A percentile compares a stretch with the other conserved stretches of the same genome.
These are phyloP conservation scores for Phylloporus sp. DNA, from an alignment of 768 basidiomycete genomes.

Conservation along the genomic window DNA sequence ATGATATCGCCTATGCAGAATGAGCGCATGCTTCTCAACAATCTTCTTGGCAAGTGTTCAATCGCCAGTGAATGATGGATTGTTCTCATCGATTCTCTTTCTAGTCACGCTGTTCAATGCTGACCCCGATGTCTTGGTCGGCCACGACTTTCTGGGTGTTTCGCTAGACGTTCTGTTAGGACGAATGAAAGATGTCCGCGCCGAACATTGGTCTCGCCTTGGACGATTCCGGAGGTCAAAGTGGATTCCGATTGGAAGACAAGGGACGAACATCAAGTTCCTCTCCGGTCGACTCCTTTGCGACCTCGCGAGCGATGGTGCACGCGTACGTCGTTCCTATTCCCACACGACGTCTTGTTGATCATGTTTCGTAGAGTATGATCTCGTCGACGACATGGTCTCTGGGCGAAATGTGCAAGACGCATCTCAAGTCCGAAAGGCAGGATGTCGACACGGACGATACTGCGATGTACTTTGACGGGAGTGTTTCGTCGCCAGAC, in stretches of 20 bases:
- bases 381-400: constrained; percentile 98
- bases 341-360: not conserved
- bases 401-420: constrained; percentile 91
- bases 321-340: constrained; percentile 55
- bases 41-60: constrained; percentile 58
- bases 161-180: constrained; percentile 87
- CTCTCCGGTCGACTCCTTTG: constrained; percentile 83
- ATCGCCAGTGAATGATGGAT: not conserved
- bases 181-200: constrained; percentile 86
- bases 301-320: constrained; percentile 91
- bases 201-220: constrained; percentile 91
- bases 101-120: constrained; percentile 72
- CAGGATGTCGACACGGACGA: constrained; percentile 97
- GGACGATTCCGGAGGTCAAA: constrained; percentile 82
- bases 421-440: constrained; percentile 78
- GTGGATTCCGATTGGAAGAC: constrained; percentile 77
- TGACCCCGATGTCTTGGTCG: constrained; percentile 92
- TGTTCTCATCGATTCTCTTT: not conserved
- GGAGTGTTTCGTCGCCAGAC: constrained; percentile 68
- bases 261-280: constrained; percentile 80
- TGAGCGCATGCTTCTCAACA: constrained; percentile 82
- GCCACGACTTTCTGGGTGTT: constrained; percentile 90
- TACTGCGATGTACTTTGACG: constrained; percentile 86
- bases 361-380: constrained; percentile 61
- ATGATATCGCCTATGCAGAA: constrained; percentile 68